Evolutionary conservation across 306 rosid genomes (phyloP).

Genomic region (Vicia sativa): DNA sequence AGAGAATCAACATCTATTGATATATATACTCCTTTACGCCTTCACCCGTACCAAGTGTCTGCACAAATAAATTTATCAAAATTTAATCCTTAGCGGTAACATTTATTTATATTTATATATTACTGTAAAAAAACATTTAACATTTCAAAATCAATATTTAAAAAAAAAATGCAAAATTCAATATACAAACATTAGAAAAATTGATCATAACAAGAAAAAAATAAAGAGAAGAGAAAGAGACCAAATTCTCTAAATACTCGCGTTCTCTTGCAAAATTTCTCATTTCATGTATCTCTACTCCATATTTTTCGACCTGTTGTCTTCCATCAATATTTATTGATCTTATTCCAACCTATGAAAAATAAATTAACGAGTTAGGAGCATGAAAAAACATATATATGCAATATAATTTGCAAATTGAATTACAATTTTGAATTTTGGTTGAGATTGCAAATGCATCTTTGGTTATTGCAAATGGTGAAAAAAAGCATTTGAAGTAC

Average conservation of each 20-base stretch:
- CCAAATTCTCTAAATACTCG: not conserved
- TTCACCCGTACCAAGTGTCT: slow-evolving; percentile 90
- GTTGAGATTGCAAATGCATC: not conserved
- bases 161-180: too few relatives aligned
- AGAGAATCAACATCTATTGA: slow-evolving; percentile 79
- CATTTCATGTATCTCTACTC: slow-evolving; percentile 1
- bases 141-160: too few relatives aligned
- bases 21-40: slow-evolving; percentile 79
- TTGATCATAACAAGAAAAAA: too few relatives aligned
- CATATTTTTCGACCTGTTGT: not conserved
- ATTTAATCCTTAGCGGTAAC: too few relatives aligned
- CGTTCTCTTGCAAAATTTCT: not conserved
- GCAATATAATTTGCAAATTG: not conserved
- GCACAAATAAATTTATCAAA: slow-evolving; percentile 12
- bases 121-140: too few relatives aligned
- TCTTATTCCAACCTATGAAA: slow-evolving; percentile 72
- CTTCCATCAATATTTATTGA: not conserved
- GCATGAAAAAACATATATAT: not conserved
- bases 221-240: not conserved
- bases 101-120: too few relatives aligned
- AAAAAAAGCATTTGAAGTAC: too few relatives aligned
- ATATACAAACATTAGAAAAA: too few relatives aligned
- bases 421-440: too few relatives aligned
- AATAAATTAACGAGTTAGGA: slow-evolving; percentile 20
- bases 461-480: too few relatives aligned